Conservation (phyloP, 129 eudicot genomes). For the Ambrosia artemisiifolia region DNA sequence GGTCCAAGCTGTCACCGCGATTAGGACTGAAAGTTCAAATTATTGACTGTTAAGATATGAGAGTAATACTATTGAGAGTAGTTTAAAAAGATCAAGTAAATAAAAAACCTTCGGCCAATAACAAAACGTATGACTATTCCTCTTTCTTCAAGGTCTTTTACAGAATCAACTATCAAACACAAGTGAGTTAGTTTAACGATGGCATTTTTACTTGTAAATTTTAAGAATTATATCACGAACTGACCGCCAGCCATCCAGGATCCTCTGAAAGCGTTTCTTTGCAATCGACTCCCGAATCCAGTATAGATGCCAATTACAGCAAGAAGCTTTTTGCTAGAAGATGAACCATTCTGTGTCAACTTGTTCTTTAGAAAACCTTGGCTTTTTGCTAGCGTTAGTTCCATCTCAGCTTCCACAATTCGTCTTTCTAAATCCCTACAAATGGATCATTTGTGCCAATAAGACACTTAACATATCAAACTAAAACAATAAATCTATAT, state of each 20-base stretch:
- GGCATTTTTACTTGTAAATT: neutral
- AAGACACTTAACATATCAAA: neutral
- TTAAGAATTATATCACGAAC: neutral
- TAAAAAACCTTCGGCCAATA: slow-evolving; percentile 82
- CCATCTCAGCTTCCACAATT: slow-evolving; percentile 91
- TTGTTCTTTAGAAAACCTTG: slow-evolving; percentile 73
- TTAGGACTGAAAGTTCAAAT: slow-evolving; percentile 61
- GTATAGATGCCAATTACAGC: slow-evolving; percentile 91
- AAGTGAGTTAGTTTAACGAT: neutral
- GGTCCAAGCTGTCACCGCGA: slow-evolving; percentile 98
- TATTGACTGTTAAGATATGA: neutral
- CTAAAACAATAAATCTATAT: neutral
- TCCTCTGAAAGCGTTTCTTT: slow-evolving; percentile 65
- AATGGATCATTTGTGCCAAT: neutral
- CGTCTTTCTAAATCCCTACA: slow-evolving; percentile 82
- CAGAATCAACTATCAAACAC: slow-evolving; percentile 53
- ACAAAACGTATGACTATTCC: slow-evolving; percentile 87
- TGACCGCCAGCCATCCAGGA: slow-evolving; percentile 79
- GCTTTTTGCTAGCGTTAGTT: slow-evolving; percentile 76
- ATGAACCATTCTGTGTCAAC: slow-evolving; percentile 37
- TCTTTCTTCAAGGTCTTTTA: slow-evolving; percentile 80
- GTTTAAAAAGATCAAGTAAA: neutral
- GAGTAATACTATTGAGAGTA: neutral
- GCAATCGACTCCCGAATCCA: slow-evolving; percentile 72
- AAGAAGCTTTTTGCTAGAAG: slow-evolving; percentile 51